Percentiles rank a stretch among this genome's conserved stretches.
These are phyloP conservation scores for Calonectria multiphialidica DNA, from an alignment of 2,329 filamentous ascomycete genomes.

Conservation along the genomic window DNA sequence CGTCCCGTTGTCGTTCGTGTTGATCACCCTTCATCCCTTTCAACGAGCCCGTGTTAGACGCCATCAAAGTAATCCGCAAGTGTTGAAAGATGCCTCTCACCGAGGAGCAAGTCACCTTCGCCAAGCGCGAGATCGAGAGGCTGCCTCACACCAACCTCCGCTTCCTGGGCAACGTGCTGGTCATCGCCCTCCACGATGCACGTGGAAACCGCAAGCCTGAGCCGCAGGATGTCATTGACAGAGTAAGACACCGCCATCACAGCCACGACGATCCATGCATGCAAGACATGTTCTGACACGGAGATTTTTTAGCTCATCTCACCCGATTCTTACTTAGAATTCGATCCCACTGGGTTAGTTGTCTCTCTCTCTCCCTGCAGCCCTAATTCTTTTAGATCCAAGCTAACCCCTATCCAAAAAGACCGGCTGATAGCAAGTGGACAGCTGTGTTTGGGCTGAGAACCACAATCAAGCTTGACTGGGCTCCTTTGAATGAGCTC, in stretches of 20 bases:
- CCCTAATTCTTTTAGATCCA: neutral
- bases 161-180: neutral
- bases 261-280: neutral
- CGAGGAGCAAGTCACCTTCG: neutral
- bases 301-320: slow-evolving; percentile 1
- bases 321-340: neutral
- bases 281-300: neutral
- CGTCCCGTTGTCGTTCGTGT: neutral
- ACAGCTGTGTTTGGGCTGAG: neutral
- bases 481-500: neutral
- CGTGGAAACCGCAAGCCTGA: neutral
- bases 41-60: neutral
- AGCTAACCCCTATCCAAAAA: neutral
- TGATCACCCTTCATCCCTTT: neutral
- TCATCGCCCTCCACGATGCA: neutral
- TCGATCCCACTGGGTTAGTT: slow-evolving; percentile 1
- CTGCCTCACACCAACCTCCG: neutral
- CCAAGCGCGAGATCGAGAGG: neutral
- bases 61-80: too few species aligned
- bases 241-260: neutral
- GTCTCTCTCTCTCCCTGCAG: neutral
- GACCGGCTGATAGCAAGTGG: neutral
- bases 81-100: neutral
- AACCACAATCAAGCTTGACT: slow-evolving; percentile 2
- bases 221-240: slow-evolving; percentile 3